A percentile compares a stretch with the other conserved stretches of the same genome.
phyloP scores from a whole-genome alignment of 1,284 basidiomycete species.

The Earliella scabrosa region DNA sequence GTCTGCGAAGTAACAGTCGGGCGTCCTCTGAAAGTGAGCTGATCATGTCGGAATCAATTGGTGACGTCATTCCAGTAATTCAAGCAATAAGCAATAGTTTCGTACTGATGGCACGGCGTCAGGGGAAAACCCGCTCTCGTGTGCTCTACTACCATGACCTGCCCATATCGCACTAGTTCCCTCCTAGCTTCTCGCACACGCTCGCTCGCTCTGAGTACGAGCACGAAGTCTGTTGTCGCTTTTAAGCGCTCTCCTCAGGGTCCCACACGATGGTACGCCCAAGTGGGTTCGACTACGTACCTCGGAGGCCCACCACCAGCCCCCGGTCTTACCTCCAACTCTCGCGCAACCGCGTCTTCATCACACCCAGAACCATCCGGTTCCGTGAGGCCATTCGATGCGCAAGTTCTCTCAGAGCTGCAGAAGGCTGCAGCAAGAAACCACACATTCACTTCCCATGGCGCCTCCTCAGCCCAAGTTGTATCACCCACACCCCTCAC shows the following conservation, averaged over 20 bases:
- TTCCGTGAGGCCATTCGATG: constrained; percentile 26
- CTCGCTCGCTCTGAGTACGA: background rate
- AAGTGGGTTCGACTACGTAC: constrained; percentile 32
- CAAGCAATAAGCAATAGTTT: no score
- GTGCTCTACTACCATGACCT: background rate
- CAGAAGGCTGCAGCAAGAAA: constrained; percentile 3
- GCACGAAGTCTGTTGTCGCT: background rate
- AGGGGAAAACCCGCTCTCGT: no score
- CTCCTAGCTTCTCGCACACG: background rate
- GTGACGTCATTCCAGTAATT: constrained; percentile 8
- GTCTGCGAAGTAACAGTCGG: no score
- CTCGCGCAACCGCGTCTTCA: constrained; percentile 6
- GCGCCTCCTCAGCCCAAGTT: background rate
- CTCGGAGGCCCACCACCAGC: constrained; percentile 30
- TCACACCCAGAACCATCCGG: constrained; percentile 8
- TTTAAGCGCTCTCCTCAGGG: background rate
- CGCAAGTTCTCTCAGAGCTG: constrained; percentile 24
- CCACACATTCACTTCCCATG: background rate
- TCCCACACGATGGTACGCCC: constrained; percentile 27
- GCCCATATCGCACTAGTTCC: no score
- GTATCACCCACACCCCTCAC: constrained; percentile 17
- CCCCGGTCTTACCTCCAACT: constrained; percentile 14
- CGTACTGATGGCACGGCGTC: no score
- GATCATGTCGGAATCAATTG: no score
- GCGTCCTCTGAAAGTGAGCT: no score